Percentiles rank a stretch among this genome's conserved stretches.
These are phyloP conservation scores for Endothia cerciana DNA, from an alignment of 2,329 filamentous ascomycete genomes.

Conservation along the genomic window DNA sequence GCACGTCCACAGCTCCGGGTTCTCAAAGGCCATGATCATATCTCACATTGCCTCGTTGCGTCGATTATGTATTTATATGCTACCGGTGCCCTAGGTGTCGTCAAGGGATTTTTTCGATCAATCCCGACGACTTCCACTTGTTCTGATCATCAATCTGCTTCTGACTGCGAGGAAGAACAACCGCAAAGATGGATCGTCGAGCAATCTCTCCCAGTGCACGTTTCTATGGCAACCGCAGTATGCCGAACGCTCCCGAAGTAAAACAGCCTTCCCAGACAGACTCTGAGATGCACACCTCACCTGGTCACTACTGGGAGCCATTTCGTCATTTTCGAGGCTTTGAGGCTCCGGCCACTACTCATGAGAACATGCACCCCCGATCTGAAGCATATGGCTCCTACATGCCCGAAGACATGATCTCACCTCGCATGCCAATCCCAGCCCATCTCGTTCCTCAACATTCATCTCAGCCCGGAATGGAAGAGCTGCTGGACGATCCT, in stretches of 20 bases:
- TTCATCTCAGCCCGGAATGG: background rate
- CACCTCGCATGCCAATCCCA: constrained; percentile 19
- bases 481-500: background rate
- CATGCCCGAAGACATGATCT: constrained; percentile 13
- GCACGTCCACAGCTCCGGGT: constrained; percentile 11
- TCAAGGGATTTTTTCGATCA: background rate
- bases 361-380: background rate
- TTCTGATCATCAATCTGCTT: background rate
- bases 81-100: background rate
- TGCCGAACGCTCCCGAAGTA: background rate
- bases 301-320: background rate
- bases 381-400: background rate
- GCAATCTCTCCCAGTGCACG: constrained; percentile 23
- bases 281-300: background rate
- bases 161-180: background rate
- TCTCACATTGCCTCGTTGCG: constrained; percentile 9
- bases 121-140: background rate
- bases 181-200: constrained; percentile 6
- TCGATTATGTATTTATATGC: constrained; percentile 19
- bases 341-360: constrained; percentile 10
- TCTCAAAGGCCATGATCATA: constrained; percentile 18
- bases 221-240: constrained; percentile 20
- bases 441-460: background rate
- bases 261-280: background rate
- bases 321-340: constrained; percentile 24